phyloP scores from a whole-genome alignment of 345 rosid species.

The Melaleuca alternifolia region DNA sequence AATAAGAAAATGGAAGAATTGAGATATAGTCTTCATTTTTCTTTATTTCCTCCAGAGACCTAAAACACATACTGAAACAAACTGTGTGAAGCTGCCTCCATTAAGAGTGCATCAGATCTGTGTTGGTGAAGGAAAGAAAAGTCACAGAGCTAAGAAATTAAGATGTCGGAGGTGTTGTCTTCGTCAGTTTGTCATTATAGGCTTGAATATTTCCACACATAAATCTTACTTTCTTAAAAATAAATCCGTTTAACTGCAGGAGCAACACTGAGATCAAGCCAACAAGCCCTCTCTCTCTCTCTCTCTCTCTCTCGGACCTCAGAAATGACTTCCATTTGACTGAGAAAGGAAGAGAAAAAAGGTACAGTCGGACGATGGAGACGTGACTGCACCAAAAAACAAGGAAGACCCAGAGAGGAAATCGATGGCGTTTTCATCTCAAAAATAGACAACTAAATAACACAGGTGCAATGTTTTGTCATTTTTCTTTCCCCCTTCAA shows the following conservation, averaged over 20 bases:
- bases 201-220: neutral
- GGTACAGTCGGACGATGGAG: constrained; percentile 33
- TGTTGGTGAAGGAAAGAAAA: neutral
- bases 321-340: constrained; percentile 31
- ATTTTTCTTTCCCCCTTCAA: neutral
- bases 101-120: neutral
- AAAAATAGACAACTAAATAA: neutral
- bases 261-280: neutral
- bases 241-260: neutral
- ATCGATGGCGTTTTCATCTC: neutral
- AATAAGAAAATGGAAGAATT: neutral
- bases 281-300: neutral
- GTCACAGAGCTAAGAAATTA: neutral
- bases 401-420: neutral
- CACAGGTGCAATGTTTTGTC: neutral
- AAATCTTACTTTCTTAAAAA: neutral
- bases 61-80: neutral
- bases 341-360: constrained; percentile 27
- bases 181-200: neutral
- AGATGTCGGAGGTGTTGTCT: neutral
- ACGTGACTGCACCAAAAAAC: constrained; percentile 28
- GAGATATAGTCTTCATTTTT: neutral
- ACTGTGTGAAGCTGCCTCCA: neutral
- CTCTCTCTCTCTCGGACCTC: neutral
- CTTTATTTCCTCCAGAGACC: neutral